Conservation (phyloP, 345 rosid species). For the Tarenaya hassleriana region DNA sequence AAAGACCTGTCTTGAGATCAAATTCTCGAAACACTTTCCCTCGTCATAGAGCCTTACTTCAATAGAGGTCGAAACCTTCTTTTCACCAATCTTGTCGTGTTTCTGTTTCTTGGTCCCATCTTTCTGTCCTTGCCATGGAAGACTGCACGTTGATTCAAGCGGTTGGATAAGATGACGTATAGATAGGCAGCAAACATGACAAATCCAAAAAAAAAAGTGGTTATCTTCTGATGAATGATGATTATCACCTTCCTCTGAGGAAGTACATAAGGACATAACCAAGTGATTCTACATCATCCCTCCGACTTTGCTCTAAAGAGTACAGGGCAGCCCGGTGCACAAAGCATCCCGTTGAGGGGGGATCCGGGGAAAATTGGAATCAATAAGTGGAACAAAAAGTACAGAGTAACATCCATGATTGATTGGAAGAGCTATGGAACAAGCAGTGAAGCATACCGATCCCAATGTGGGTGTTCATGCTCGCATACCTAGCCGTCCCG, state of each 20-base stretch:
- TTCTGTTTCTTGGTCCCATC: constrained; percentile 97
- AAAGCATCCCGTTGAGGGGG: no score
- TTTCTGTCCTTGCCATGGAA: constrained; percentile 98
- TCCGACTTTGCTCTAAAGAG: constrained; percentile 86
- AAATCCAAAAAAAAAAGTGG: neutral
- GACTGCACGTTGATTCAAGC: constrained; percentile 36
- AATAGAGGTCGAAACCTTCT: constrained; percentile 82
- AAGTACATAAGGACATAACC: constrained; percentile 96
- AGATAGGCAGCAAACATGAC: neutral
- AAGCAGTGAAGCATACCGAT: constrained; percentile 49
- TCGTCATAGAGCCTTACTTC: constrained; percentile 33
- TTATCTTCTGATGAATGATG: constrained; percentile 6
- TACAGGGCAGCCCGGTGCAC: constrained; percentile 11
- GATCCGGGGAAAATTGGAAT: constrained; percentile 1
- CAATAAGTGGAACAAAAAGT: neutral
- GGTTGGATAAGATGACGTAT: constrained; percentile 13
- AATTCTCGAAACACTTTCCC: neutral
- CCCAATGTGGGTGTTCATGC: constrained; percentile 99
- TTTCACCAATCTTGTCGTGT: constrained; percentile 94
- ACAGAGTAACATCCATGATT: constrained; percentile 1
- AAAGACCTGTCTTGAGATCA: constrained; percentile 6
- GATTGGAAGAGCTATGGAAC: neutral
- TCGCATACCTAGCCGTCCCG: constrained; percentile 99
- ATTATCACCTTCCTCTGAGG: constrained; percentile 83
- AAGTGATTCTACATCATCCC: constrained; percentile 98